A percentile compares a stretch with the other conserved stretches of the same genome.
phyloP scores from a whole-genome alignment of 169 alveolate genomes.

The Ichthyophthirius multifiliis region DNA sequence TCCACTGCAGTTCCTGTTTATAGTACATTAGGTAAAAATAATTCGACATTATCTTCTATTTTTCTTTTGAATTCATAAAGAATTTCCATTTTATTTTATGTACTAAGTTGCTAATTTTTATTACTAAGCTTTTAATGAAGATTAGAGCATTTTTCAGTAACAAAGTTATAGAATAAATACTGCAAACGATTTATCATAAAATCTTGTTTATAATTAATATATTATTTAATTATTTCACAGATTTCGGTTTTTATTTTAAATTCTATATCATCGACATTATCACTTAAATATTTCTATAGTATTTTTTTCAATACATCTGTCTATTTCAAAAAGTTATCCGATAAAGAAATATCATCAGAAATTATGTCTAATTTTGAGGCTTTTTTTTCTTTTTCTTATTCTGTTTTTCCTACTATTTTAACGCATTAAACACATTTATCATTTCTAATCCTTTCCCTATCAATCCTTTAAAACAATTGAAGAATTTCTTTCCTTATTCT shows the following conservation, averaged over 20 bases:
- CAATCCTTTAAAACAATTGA: neutral
- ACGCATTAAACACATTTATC: neutral
- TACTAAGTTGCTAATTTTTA: neutral
- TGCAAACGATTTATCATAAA: constrained; percentile 19
- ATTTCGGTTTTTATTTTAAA: constrained; percentile 33
- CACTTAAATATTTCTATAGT: constrained; percentile 10
- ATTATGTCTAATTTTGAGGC: neutral
- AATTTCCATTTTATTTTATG: neutral
- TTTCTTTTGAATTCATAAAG: neutral
- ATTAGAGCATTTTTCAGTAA: neutral
- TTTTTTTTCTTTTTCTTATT: neutral
- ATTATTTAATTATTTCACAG: constrained; percentile 30
- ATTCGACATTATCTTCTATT: neutral
- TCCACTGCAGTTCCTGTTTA: constrained; percentile 44
- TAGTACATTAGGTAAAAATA: constrained; percentile 13
- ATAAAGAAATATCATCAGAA: neutral
- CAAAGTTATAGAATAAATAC: constrained; percentile 10
- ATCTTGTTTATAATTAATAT: constrained; percentile 30
- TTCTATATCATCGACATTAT: constrained; percentile 20
- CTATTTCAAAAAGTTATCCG: constrained; percentile 29
- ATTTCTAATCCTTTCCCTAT: neutral
- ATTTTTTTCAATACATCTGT: constrained; percentile 43
- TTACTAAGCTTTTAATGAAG: no score
- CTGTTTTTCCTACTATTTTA: neutral
- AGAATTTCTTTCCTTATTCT: neutral